A percentile compares a stretch with the other conserved stretches of the same genome.
These are phyloP conservation scores for Aechmea fasciata DNA, from an alignment of 176 grass and related monocot genomes.

Conservation along the genomic window DNA sequence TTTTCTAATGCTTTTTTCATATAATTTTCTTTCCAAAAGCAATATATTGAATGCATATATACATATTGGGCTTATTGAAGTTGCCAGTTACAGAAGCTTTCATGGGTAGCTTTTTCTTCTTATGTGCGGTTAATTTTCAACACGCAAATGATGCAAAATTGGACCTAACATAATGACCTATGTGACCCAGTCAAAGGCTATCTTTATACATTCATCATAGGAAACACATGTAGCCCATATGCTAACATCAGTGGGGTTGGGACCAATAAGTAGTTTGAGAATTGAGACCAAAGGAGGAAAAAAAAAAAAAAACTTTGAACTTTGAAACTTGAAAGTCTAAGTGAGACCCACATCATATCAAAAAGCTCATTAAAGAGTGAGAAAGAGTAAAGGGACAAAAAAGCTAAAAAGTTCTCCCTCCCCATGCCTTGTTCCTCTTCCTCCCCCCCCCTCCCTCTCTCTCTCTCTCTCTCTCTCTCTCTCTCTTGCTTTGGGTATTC, in stretches of 20 bases:
- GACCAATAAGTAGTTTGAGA: conserved; percentile 5
- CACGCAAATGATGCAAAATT: background rate
- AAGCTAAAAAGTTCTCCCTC: background rate
- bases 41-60: background rate
- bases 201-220: background rate
- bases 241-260: background rate
- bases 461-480: too few species aligned
- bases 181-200: background rate
- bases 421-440: conserved; percentile 5
- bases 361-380: conserved; percentile 9
- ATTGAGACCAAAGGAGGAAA: background rate
- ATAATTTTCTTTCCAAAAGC: background rate
- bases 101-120: background rate
- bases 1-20: too few species aligned
- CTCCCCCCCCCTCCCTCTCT: too few species aligned
- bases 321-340: background rate
- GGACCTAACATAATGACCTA: background rate
- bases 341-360: conserved; percentile 15
- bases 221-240: background rate
- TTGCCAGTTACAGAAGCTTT: background rate
- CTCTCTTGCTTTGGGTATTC: background rate
- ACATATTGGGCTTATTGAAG: background rate
- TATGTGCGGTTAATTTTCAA: background rate
- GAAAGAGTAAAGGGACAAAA: background rate
- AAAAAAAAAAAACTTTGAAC: background rate